Percentiles rank a stretch among this genome's conserved stretches.
These are phyloP conservation scores for Nyssa sinensis DNA, from an alignment of 148 eudicot species.

Conservation along the genomic window DNA sequence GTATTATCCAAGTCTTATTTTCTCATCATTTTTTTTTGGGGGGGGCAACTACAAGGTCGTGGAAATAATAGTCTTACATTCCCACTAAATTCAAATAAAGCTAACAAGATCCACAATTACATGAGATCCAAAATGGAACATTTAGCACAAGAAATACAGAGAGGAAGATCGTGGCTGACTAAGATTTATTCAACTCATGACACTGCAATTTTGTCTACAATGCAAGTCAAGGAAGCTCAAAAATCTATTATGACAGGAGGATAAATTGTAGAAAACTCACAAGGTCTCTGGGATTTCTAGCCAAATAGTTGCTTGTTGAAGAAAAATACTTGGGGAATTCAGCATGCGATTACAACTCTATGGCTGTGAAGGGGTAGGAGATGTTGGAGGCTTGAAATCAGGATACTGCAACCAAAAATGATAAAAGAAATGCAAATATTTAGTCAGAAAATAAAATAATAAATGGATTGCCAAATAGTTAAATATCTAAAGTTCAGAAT, in stretches of 20 bases:
- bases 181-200: background rate
- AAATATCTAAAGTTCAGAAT: too few relatives aligned
- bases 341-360: background rate
- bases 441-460: background rate
- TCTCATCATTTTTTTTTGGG: too few relatives aligned
- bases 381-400: slow-evolving; percentile 90
- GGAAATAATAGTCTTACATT: too few relatives aligned
- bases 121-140: background rate
- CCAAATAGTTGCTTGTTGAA: background rate
- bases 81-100: too few relatives aligned
- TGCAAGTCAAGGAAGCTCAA: background rate
- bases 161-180: background rate
- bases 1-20: too few relatives aligned
- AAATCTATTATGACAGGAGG: background rate
- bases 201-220: background rate
- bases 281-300: background rate
- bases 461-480: background rate
- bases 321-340: background rate
- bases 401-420: slow-evolving; percentile 73
- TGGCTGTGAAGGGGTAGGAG: slow-evolving; percentile 42
- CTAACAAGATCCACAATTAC: background rate
- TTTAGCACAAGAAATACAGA: background rate
- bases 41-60: too few relatives aligned
- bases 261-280: background rate
- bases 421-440: background rate